Base-by-base conservation (phyloP, 768 basidiomycete species). In the Udeniomyces megalosporus region DNA sequence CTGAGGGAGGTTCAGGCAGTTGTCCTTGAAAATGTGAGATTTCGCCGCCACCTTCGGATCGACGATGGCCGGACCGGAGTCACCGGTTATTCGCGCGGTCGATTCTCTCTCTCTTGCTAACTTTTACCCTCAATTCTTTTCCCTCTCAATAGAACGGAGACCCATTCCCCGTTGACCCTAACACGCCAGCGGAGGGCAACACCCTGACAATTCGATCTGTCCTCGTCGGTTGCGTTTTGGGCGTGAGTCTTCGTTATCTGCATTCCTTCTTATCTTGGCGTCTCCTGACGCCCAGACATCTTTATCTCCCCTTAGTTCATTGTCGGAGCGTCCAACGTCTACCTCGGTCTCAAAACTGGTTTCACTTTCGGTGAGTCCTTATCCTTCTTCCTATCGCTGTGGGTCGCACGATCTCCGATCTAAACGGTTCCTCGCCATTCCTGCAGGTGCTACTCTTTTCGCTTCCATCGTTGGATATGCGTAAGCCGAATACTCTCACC, bases 271-370 rank as follows among this genome's bases (percentile, higher is more conserved):
- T 42, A 8, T 42, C 38, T 42, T 42, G 8, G 38, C 38, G n/a
- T n/a, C 17, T 17, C 38, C 38, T 42, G 17, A 42, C 10, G 38
- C 38, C 38, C 17, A 42, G 10, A 42, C 38, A 42, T 42, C 38
- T 42, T 17, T 42, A n/a, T 42, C 38, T 8, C 17, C 38, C 10
- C 38, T 8, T 42, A 42, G 38, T 52, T 52, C 17, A 24, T 20
- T n/a, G 68, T 69, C 32, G 68, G 68, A 10, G 68, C 68, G 6
- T 67, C 68, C 49, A 70, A 71, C 70, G 80, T 84, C 63, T 83
- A 84, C 70, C 79, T 83, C 24, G 81, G 83, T 44, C 71, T 84
- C 62, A 83, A 84, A 74, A 83, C 82, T 0, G 82, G 82, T 26
- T 82, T 52, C 50, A 12, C 31, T 31, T 28, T 52, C n/a, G 26